Evolutionary conservation across 1,284 basidiomycete species (phyloP).

Genomic region (Cyathus olla): DNA sequence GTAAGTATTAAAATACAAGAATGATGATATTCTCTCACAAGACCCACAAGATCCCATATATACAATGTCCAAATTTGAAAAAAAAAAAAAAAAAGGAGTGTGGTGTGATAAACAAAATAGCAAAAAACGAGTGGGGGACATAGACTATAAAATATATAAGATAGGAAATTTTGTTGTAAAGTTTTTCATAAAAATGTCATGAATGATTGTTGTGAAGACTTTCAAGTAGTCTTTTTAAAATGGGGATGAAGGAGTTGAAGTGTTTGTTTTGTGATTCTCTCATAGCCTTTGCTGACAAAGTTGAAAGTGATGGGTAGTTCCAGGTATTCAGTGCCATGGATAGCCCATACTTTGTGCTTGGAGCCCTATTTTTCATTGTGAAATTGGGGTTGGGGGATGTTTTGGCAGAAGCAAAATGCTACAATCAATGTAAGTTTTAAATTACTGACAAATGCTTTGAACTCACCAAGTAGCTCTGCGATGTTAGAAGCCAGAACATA

Average conservation of each 20-base stretch:
- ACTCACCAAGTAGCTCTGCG: not conserved
- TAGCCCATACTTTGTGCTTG: not conserved
- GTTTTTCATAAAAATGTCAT: no score
- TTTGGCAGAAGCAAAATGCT: constrained; percentile 2
- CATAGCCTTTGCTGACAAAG: not conserved
- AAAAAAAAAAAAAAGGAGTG: no score
- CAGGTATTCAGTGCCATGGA: not conserved
- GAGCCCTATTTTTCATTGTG: not conserved
- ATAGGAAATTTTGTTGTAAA: no score
- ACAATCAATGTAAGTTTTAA: no score
- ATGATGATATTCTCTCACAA: no score
- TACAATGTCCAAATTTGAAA: no score
- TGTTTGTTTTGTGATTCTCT: not conserved
- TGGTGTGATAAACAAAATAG: no score
- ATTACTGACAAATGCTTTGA: no score
- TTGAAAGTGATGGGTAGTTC: not conserved
- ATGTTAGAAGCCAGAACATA: not conserved
- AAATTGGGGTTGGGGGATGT: constrained; percentile 1
- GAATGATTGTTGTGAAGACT: not conserved
- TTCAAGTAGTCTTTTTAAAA: not conserved
- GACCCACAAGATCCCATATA: no score
- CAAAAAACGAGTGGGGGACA: no score
- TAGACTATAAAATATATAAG: not conserved
- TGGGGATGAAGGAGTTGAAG: not conserved
- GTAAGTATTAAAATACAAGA: not conserved